Evolutionary conservation across 2,329 filamentous ascomycete species (phyloP).

Genomic region (Passalora sequoiae): DNA sequence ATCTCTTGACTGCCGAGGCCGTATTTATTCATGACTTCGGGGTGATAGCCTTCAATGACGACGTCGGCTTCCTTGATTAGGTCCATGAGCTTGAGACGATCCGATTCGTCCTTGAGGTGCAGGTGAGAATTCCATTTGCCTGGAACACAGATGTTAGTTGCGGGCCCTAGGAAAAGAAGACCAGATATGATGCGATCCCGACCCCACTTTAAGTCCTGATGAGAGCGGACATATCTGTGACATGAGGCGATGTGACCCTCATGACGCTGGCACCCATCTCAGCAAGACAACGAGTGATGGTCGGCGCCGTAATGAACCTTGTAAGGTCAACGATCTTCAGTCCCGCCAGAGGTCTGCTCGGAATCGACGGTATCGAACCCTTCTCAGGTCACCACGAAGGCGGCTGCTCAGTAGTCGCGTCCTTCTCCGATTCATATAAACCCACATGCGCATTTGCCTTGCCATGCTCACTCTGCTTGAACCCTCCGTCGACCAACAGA

Average conservation of each 20-base stretch:
- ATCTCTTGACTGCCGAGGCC: background rate
- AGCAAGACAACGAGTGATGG: slow-evolving; percentile 63
- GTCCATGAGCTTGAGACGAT: background rate
- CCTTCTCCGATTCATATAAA: slow-evolving; percentile 16
- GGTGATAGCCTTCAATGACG: background rate
- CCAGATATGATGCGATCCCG: too few species aligned
- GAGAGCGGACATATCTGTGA: slow-evolving; percentile 52
- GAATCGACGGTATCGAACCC: slow-evolving; percentile 25
- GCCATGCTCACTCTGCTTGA: slow-evolving; percentile 35
- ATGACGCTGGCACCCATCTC: slow-evolving; percentile 71
- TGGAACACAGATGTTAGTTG: too few species aligned
- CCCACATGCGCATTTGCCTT: slow-evolving; percentile 20
- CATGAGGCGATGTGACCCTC: slow-evolving; percentile 61
- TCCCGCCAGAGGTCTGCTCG: slow-evolving; percentile 46
- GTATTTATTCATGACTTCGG: background rate
- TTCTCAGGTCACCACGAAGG: slow-evolving; percentile 24
- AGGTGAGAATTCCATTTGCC: background rate
- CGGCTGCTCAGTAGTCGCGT: slow-evolving; percentile 14
- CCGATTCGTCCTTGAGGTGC: background rate
- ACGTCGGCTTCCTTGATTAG: slow-evolving; percentile 1
- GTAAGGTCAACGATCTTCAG: slow-evolving; percentile 70
- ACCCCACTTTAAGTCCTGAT: slow-evolving; percentile 38
- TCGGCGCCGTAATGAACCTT: slow-evolving; percentile 68
- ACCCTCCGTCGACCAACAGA: slow-evolving; percentile 39
- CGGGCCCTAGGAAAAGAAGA: too few species aligned